Evolutionary conservation across 2,329 filamentous ascomycete species (phyloP), one percentile per base, ranked within the genome.

Genomic region (Mycosphaerelloides madeirae): DNA sequence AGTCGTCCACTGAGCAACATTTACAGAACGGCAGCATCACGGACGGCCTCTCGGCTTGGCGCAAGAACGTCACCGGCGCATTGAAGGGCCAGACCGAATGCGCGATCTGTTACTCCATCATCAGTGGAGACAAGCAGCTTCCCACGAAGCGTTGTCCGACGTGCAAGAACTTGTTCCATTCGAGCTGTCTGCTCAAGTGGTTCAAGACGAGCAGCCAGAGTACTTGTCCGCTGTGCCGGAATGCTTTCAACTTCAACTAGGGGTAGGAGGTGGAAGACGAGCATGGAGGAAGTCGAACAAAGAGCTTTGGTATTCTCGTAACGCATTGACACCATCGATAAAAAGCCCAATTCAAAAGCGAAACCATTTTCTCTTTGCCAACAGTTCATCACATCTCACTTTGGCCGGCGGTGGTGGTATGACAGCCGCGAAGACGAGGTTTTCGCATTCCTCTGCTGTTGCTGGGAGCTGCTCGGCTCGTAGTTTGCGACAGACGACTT

Each of bases 31-130:
- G 89, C 42, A 87, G 80, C 62, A 80, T 98, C 45, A 85, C 90
- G 42, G 91, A 97, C 56, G 93, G 90, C 1, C 72, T 98, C 22
- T 76, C 83, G 11, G 83, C 87, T 7, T 97, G 95, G 75, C 81
- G 86, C 52, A 80, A 84, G 52, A 97, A 97, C 65, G 84, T 98
- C 11, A 79, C 84, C 12, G 87, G 88, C 1, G 87, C 87, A 3
- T 76, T 98, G 54, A 93, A 95, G 70, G 93, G 90, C 29, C 90
- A 97, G 68, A 86, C 79, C 15, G 93, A 98, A 67, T 98, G 93
- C 63, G 88, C 93, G 8, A 97, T 97, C 63, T 56, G 54, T 44
- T 97, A 97, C 71, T 89, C 84, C 48, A 89, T 98, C 61, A 87
- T 98, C 52, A 87, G 87, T 14, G 81, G 80, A 6, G 90, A 96